A percentile compares a stretch with the other conserved stretches of the same genome.
Evolutionary conservation across 352 stramenopile species (phyloP).

Genomic region (Peronospora destructor): DNA sequence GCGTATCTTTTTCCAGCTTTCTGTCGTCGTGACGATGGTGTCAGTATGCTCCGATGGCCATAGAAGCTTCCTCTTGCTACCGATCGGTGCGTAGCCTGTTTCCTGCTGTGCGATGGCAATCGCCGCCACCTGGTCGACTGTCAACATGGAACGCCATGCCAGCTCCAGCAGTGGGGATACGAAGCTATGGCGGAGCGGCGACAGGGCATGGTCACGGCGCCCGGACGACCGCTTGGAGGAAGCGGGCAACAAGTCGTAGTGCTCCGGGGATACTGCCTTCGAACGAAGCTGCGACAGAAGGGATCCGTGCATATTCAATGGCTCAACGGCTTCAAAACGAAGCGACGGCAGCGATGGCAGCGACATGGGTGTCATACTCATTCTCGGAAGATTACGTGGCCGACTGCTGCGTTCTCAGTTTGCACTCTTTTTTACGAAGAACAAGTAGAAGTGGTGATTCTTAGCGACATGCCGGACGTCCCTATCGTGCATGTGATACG

Average conservation of each 20-base stretch:
- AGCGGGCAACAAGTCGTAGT: slow-evolving; percentile 3
- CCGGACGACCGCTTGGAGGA: slow-evolving; percentile 12
- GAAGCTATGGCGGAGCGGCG: not conserved
- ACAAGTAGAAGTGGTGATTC: not conserved
- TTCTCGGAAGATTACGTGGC: not conserved
- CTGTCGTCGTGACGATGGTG: not conserved
- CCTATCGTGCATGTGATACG: no score
- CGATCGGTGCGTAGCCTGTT: slow-evolving; percentile 7
- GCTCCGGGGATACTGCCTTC: slow-evolving; percentile 5
- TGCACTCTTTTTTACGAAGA: slow-evolving; percentile 12
- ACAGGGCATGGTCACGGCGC: not conserved
- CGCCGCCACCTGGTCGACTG: slow-evolving; percentile 15
- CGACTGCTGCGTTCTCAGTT: not conserved
- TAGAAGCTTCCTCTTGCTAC: not conserved
- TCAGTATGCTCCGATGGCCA: not conserved
- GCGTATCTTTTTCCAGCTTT: slow-evolving; percentile 37
- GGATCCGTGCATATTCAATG: slow-evolving; percentile 6
- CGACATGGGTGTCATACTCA: slow-evolving; percentile 12
- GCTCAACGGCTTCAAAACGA: slow-evolving; percentile 8
- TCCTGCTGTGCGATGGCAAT: slow-evolving; percentile 19
- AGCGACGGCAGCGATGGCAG: slow-evolving; percentile 22
- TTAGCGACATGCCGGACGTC: no score
- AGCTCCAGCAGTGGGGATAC: slow-evolving; percentile 1
- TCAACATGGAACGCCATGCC: slow-evolving; percentile 15
- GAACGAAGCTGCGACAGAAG: slow-evolving; percentile 10